These are phyloP conservation scores for Fusarium sp. DNA, from an alignment of 2,329 filamentous ascomycete genomes.

Conservation along the genomic window DNA sequence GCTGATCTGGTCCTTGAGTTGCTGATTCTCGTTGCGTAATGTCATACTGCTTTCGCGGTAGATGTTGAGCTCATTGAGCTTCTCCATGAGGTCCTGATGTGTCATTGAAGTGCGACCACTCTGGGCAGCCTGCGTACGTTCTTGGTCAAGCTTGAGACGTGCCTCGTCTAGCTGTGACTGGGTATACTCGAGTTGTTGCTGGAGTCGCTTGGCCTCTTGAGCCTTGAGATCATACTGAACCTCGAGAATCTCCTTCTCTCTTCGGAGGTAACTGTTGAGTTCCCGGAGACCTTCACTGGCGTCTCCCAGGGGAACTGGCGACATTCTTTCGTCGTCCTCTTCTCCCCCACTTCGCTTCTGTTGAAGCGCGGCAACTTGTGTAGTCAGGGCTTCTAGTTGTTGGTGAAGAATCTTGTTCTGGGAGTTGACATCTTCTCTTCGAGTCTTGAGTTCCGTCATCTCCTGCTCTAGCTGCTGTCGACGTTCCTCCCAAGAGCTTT, in stretches of 20 bases:
- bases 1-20: constrained; percentile 77
- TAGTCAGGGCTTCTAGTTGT: constrained; percentile 84
- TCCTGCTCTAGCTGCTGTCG: constrained; percentile 85
- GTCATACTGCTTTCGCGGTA: constrained; percentile 96
- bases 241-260: constrained; percentile 97
- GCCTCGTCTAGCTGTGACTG: constrained; percentile 90
- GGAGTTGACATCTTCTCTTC: constrained; percentile 83
- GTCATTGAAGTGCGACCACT: constrained; percentile 77
- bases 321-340: constrained; percentile 63
- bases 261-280: constrained; percentile 87
- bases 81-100: constrained; percentile 92
- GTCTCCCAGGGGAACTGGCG: constrained; percentile 62
- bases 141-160: constrained; percentile 88
- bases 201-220: constrained; percentile 86
- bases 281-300: constrained; percentile 83
- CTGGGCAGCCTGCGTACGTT: constrained; percentile 80
- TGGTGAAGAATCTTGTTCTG: constrained; percentile 93
- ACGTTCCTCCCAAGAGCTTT: constrained; percentile 88
- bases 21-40: constrained; percentile 84
- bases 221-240: constrained; percentile 92
- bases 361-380: constrained; percentile 82
- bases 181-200: constrained; percentile 88
- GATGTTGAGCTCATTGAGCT: constrained; percentile 93
- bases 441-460: constrained; percentile 77
- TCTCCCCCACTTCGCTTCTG: constrained; percentile 71